Evolutionary conservation across 805 yeast genomes (phyloP).

Genomic region (Torulaspora delbrueckii): DNA sequence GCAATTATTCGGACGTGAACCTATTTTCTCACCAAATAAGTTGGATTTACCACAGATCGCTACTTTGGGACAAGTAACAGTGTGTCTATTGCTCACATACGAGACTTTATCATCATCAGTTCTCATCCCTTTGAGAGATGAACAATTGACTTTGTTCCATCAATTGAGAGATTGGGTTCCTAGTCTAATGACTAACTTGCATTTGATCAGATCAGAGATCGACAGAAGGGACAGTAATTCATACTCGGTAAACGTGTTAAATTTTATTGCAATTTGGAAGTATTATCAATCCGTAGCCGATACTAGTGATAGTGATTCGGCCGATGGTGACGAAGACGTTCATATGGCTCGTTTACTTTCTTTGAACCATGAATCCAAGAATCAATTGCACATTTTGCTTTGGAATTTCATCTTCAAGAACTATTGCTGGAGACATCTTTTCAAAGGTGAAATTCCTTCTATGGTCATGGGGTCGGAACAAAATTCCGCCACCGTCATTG

Average conservation of each 20-base stretch:
- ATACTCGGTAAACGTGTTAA: conserved; percentile 19
- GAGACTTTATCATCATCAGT: conserved; percentile 30
- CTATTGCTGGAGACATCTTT: conserved; percentile 30
- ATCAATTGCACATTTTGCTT: conserved; percentile 17
- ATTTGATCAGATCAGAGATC: conserved; percentile 19
- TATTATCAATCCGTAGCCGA: conserved; percentile 16
- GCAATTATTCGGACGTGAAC: conserved; percentile 20
- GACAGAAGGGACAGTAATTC: conserved; percentile 16
- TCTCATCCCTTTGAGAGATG: conserved; percentile 27
- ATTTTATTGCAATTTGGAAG: conserved; percentile 24
- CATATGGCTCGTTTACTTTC: conserved; percentile 26
- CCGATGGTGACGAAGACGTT: conserved; percentile 30
- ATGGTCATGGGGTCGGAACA: conserved; percentile 17
- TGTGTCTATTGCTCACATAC: conserved; percentile 24
- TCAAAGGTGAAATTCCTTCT: conserved; percentile 29
- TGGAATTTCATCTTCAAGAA: conserved; percentile 32
- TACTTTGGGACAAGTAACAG: conserved; percentile 19
- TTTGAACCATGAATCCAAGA: conserved; percentile 27
- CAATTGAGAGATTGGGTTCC: conserved; percentile 15
- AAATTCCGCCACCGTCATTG: conserved; percentile 25
- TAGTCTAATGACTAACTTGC: conserved; percentile 16
- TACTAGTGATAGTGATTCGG: conserved; percentile 10
- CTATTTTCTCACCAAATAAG: conserved; percentile 17
- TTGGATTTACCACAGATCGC: conserved; percentile 21
- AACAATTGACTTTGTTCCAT: conserved; percentile 17